A percentile compares a stretch with the other conserved stretches of the same genome.
phyloP scores from a whole-genome alignment of 2,329 filamentous ascomycete species.

The Hymenoscyphus scutula region DNA sequence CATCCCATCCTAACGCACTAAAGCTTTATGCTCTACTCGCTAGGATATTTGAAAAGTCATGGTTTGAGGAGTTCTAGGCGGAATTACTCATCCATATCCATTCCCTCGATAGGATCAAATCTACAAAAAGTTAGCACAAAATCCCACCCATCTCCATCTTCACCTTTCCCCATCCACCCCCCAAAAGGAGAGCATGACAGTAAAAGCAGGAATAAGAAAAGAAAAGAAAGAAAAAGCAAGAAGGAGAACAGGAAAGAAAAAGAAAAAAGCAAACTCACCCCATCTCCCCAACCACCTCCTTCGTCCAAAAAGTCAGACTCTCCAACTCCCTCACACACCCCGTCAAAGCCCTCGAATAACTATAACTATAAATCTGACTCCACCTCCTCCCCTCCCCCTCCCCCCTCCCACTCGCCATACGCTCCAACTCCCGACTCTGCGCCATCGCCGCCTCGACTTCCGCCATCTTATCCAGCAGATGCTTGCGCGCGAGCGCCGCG shows the following conservation, averaged over 20 bases:
- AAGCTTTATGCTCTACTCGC: too few relatives aligned
- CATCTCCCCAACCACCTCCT: slow-evolving; percentile 56
- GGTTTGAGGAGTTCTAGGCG: too few relatives aligned
- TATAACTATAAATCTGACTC: slow-evolving; percentile 57
- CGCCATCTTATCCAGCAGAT: slow-evolving; percentile 50
- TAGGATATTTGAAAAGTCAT: too few relatives aligned
- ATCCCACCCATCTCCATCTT: too few relatives aligned
- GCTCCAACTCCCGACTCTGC: slow-evolving; percentile 9
- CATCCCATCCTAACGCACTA: too few relatives aligned
- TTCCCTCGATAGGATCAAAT: neutral
- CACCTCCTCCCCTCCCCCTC: slow-evolving; percentile 43
- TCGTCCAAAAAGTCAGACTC: slow-evolving; percentile 54
- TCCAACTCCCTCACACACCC: slow-evolving; percentile 53
- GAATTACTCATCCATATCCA: neutral
- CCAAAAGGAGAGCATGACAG: too few relatives aligned
- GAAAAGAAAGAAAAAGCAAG: too few relatives aligned
- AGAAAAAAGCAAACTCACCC: slow-evolving; percentile 31
- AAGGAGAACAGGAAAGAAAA: too few relatives aligned
- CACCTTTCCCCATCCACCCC: too few relatives aligned
- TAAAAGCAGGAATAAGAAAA: too few relatives aligned
- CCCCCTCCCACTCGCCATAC: slow-evolving; percentile 15
- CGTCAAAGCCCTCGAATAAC: slow-evolving; percentile 52
- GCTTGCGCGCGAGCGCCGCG: slow-evolving; percentile 52
- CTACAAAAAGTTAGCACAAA: neutral
- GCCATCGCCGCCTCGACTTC: slow-evolving; percentile 42